Conservation (phyloP, 2,329 filamentous ascomycete species). For the Pleomassaria siparia region DNA sequence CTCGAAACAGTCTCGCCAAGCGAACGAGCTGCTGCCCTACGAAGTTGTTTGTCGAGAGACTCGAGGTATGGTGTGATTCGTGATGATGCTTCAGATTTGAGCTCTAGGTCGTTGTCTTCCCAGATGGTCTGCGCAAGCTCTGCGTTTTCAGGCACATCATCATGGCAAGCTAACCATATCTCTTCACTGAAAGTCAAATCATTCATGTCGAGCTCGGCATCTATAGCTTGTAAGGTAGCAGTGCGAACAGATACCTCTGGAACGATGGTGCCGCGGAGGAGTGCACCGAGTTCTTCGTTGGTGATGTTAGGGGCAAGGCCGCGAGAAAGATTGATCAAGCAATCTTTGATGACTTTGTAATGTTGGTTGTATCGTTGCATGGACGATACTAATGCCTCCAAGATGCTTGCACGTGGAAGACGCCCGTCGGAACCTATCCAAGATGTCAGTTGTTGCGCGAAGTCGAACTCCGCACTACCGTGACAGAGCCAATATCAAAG, state of each 20-base stretch:
- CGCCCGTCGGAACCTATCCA: conserved; percentile 65
- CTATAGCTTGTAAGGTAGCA: conserved; percentile 84
- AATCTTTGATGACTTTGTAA: conserved; percentile 94
- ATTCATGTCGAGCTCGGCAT: conserved; percentile 87
- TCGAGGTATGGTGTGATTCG: conserved; percentile 77
- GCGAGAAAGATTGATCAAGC: conserved; percentile 80
- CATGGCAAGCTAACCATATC: conserved; percentile 91
- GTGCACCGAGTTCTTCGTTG: conserved; percentile 68
- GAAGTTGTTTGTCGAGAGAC: conserved; percentile 76
- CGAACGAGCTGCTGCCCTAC: conserved; percentile 79
- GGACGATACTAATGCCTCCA: conserved; percentile 71
- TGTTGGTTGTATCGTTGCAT: conserved; percentile 92
- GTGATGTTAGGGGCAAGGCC: conserved; percentile 82
- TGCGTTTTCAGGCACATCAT: conserved; percentile 83
- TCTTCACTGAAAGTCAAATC: conserved; percentile 85
- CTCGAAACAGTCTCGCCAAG: conserved; percentile 71
- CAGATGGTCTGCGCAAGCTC: conserved; percentile 86
- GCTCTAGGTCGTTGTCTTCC: conserved; percentile 84
- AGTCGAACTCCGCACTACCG: background rate
- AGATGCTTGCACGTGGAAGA: conserved; percentile 73
- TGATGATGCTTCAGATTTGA: conserved; percentile 65
- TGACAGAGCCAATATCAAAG: background rate
- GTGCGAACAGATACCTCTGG: conserved; percentile 78
- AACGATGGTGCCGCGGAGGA: conserved; percentile 79
- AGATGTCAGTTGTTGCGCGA: conserved; percentile 13